phyloP scores from a whole-genome alignment of 306 rosid genomes.

The Carpinus viminea region DNA sequence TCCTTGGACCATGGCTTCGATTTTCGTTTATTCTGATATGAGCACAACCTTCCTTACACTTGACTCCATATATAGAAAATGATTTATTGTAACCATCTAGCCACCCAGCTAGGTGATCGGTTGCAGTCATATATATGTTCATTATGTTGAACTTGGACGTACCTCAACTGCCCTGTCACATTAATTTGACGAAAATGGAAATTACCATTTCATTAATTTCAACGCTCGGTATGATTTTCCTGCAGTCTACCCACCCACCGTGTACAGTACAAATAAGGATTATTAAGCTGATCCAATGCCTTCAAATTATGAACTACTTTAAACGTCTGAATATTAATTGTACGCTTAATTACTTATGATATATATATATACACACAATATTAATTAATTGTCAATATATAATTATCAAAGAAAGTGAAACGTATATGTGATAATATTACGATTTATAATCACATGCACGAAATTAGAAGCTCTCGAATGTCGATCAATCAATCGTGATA shows the following conservation, averaged over 20 bases:
- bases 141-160: too few relatives aligned
- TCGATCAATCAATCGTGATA: too few relatives aligned
- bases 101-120: slow-evolving; percentile 28
- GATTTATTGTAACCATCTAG: slow-evolving; percentile 6
- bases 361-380: too few relatives aligned
- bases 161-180: too few relatives aligned
- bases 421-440: too few relatives aligned
- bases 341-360: too few relatives aligned
- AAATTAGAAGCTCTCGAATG: too few relatives aligned
- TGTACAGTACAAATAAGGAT: slow-evolving; percentile 21
- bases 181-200: not conserved
- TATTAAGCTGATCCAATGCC: not conserved
- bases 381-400: too few relatives aligned
- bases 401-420: too few relatives aligned
- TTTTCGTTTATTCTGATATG: not conserved
- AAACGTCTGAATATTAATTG: too few relatives aligned
- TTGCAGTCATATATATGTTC: slow-evolving; percentile 25
- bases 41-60: slow-evolving; percentile 38
- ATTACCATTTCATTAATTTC: slow-evolving; percentile 32
- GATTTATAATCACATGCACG: too few relatives aligned
- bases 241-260: slow-evolving; percentile 27
- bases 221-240: slow-evolving; percentile 33
- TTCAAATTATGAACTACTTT: too few relatives aligned
- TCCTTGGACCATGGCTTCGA: not conserved
- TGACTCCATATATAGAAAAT: slow-evolving; percentile 27